Conservation (phyloP, 1,284 basidiomycete genomes). For the Rhodotorula sp. region DNA sequence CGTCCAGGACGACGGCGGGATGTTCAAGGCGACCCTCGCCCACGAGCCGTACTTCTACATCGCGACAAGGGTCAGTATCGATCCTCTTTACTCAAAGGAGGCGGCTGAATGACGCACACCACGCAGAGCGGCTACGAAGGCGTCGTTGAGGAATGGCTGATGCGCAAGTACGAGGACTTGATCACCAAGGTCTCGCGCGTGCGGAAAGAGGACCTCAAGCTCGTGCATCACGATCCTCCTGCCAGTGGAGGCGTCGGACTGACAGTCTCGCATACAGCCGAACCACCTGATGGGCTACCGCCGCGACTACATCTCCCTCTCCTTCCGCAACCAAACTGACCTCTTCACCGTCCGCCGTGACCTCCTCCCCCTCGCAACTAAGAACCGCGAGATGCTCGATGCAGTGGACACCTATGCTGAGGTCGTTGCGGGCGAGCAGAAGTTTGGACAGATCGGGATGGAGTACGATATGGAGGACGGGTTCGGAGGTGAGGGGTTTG, state of each 20-base stretch:
- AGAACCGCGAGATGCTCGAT: conserved; percentile 88
- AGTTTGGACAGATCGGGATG: conserved; percentile 21
- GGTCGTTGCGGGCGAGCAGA: conserved; percentile 62
- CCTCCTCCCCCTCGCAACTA: conserved; percentile 79
- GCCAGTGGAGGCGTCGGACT: neutral
- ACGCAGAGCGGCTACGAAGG: conserved; percentile 77
- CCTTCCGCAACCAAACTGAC: conserved; percentile 90
- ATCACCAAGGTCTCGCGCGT: conserved; percentile 74
- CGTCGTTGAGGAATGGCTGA: conserved; percentile 90
- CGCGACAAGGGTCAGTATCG: conserved; percentile 68
- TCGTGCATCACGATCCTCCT: conserved; percentile 51
- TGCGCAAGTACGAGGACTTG: conserved; percentile 87
- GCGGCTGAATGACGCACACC: neutral
- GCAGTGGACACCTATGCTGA: conserved; percentile 98
- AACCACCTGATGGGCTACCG: conserved; percentile 94
- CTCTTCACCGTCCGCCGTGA: conserved; percentile 84
- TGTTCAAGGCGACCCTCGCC: conserved; percentile 89
- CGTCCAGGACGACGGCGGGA: conserved; percentile 91
- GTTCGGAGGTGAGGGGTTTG: conserved; percentile 47
- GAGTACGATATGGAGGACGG: conserved; percentile 64
- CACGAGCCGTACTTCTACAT: conserved; percentile 96
- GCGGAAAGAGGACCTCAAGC: conserved; percentile 87
- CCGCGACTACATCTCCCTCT: conserved; percentile 81
- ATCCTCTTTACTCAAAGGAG: neutral
- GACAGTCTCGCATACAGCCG: conserved; percentile 53